Conservation (phyloP, 345 rosid species). For the Eutrema heterophyllum region DNA sequence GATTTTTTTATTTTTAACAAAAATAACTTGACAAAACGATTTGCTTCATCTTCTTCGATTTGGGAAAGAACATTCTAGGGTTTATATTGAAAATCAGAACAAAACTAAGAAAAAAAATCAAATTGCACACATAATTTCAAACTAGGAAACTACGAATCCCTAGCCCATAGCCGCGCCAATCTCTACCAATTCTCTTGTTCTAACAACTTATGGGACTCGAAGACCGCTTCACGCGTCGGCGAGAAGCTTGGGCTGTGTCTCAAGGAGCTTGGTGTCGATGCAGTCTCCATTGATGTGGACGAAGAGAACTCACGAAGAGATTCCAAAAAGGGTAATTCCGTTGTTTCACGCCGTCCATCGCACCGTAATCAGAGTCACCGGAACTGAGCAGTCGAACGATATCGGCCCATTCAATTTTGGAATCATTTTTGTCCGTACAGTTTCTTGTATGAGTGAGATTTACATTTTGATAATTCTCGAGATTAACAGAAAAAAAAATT, state of each 20-base stretch:
- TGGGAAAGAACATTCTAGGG: no score
- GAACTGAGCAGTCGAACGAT: constrained; percentile 48
- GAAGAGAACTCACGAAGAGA: constrained; percentile 75
- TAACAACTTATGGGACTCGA: constrained; percentile 58
- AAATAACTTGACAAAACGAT: no score
- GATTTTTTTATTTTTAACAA: no score
- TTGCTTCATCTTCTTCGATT: no score
- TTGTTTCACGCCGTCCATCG: constrained; percentile 80
- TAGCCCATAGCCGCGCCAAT: constrained; percentile 54
- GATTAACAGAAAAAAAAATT: no score
- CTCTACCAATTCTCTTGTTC: constrained; percentile 55
- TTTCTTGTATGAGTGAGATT: constrained; percentile 16
- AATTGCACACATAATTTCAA: no score
- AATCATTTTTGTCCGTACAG: not conserved
- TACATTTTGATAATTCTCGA: no score
- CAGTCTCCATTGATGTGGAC: constrained; percentile 45
- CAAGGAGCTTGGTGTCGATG: constrained; percentile 53
- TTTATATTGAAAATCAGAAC: no score
- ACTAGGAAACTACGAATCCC: constrained; percentile 34
- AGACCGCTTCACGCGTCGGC: constrained; percentile 76
- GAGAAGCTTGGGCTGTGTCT: constrained; percentile 68
- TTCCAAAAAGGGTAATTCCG: no score
- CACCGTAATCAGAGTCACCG: constrained; percentile 59
- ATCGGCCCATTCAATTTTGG: constrained; percentile 29
- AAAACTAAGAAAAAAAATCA: no score